A percentile compares a stretch with the other conserved stretches of the same genome.
Conservation (phyloP, 257 asterid species). For the Solanum megistacrolobum region DNA sequence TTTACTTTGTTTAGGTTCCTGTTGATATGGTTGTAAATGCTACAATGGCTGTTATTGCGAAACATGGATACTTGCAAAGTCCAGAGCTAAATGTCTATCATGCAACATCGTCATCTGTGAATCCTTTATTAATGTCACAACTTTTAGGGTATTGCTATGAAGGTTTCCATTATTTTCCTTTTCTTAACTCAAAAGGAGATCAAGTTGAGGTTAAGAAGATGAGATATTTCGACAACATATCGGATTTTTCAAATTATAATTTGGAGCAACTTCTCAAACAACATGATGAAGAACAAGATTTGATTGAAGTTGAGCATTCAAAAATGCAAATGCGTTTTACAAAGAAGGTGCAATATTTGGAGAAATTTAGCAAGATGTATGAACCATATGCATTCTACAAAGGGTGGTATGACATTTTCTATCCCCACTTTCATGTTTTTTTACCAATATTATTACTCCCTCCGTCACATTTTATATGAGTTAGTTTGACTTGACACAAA, state of each 20-base stretch:
- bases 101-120: constrained; percentile 10
- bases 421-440: neutral
- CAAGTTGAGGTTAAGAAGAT: neutral
- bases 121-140: neutral
- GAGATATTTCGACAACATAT: neutral
- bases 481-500: no score
- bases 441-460: no score
- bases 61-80: constrained; percentile 12
- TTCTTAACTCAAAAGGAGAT: neutral
- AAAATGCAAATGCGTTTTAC: neutral
- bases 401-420: neutral
- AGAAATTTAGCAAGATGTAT: neutral
- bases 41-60: constrained; percentile 28
- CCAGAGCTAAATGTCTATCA: constrained; percentile 19
- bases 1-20: constrained; percentile 13
- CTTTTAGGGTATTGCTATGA: neutral
- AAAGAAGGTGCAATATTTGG: neutral
- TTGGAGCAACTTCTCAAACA: neutral
- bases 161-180: constrained; percentile 9
- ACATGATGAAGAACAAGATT: neutral
- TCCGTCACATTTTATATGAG: no score
- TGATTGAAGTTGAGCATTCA: neutral
- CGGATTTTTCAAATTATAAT: neutral
- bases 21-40: constrained; percentile 33
- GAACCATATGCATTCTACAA: neutral